Evolutionary conservation across 495 filamentous ascomycete species (phyloP), one percentile per base, ranked within the genome.

Genomic region (Xylaria cubensis): DNA sequence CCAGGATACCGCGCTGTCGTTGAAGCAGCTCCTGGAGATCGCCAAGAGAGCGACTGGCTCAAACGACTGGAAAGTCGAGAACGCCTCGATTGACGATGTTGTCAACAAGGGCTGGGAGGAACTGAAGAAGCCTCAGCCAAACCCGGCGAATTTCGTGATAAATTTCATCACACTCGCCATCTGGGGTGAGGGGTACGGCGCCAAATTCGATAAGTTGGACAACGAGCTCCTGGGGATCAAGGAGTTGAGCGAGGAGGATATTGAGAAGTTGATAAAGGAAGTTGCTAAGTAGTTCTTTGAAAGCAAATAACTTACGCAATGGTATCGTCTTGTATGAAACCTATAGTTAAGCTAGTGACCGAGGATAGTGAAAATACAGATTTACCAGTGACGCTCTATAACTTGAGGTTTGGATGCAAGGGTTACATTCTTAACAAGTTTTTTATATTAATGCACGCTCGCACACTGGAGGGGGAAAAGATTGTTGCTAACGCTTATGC

Each of bases 171-270:
- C 69, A 3, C 71, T 79, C 19, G 63, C 73, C 3, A 73, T 83
- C 63, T 83, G 76, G 55, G 83, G 78, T 9, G 81, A 85, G 15
- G 83, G 79, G 9, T 83, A 65, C 26, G 72, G 69, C 8, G 34
- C 46, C 0, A 71, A n/a, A 9, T 76, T 76, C 46, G 72, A 72
- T 36, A 74, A 74, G 46, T 62, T 66, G 8, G 74, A 76, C 19
- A 76, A 76, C n/a, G 72, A 72, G 74, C 69, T 76, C 36, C 61
- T 76, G 1, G 74, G 74, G 4, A 24, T 76, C 10, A 64, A 72
- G 72, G 72, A 58, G 12, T 41, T 64, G 58, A 67, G 44, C 2
- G 68, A 76, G 29, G 72, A 50, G 46, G 74, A 72, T 17, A 32
- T 76, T 36, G n/a, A 59, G 34, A 34, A 17, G 4, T 15, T 69